A percentile compares a stretch with the other conserved stretches of the same genome.
Evolutionary conservation across 495 filamentous ascomycete genomes (phyloP).

Genomic region (Penicillium argentinense): DNA sequence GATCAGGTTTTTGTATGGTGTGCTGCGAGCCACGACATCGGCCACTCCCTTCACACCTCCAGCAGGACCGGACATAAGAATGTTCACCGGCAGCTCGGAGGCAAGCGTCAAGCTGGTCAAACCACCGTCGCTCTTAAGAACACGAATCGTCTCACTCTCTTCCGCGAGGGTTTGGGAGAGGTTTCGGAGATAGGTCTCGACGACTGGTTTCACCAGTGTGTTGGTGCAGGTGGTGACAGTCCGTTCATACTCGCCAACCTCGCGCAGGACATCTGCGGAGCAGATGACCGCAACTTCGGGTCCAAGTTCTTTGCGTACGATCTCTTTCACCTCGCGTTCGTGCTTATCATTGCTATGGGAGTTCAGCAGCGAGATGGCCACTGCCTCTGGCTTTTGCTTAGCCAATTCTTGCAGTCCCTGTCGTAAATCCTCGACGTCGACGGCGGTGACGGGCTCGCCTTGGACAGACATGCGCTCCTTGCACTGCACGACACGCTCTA

Average conservation of each 20-base stretch:
- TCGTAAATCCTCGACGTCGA: constrained; percentile 39
- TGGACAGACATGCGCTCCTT: constrained; percentile 46
- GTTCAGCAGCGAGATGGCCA: constrained; percentile 50
- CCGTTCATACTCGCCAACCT: constrained; percentile 53
- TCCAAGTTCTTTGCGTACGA: constrained; percentile 39
- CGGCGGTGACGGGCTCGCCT: constrained; percentile 37
- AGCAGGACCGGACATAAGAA: constrained; percentile 51
- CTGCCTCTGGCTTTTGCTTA: constrained; percentile 41
- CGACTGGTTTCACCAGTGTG: constrained; percentile 50
- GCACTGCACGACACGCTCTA: constrained; percentile 50
- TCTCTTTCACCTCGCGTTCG: constrained; percentile 35
- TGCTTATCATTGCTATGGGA: constrained; percentile 46
- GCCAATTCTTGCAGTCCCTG: constrained; percentile 27
- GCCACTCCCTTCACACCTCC: constrained; percentile 49
- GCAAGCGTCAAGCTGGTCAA: constrained; percentile 46
- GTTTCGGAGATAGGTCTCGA: constrained; percentile 44
- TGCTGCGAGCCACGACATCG: constrained; percentile 44
- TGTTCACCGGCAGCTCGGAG: constrained; percentile 45
- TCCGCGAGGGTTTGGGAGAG: constrained; percentile 33
- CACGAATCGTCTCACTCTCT: constrained; percentile 43
- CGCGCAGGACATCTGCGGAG: constrained; percentile 46
- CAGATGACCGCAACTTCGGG: constrained; percentile 38
- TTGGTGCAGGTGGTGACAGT: constrained; percentile 53
- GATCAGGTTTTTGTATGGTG: constrained; percentile 49
- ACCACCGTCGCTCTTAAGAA: constrained; percentile 51